A percentile compares a stretch with the other conserved stretches of the same genome.
Evolutionary conservation across 2,329 filamentous ascomycete genomes (phyloP).

Genomic region (Alternaria sp.): DNA sequence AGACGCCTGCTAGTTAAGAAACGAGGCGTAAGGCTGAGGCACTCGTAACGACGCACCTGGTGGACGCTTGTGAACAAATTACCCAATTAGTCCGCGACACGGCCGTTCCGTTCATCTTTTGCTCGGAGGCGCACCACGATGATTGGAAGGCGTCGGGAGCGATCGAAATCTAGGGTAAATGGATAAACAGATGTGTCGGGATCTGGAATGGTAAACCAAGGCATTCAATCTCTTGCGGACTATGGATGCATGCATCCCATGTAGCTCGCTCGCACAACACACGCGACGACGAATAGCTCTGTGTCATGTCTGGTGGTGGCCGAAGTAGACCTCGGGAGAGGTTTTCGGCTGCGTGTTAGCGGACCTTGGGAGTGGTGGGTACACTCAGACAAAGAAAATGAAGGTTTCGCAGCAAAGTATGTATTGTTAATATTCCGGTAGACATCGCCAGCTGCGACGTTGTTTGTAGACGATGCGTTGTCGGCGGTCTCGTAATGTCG

Average conservation of each 20-base stretch:
- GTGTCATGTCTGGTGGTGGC: constrained; percentile 11
- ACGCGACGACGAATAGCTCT: constrained; percentile 1
- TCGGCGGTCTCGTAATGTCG: neutral
- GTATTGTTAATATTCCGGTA: neutral
- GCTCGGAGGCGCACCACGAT: neutral
- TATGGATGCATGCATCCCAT: neutral
- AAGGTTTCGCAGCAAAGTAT: neutral
- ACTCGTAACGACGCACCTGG: constrained; percentile 1
- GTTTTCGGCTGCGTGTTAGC: neutral
- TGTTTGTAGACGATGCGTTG: constrained; percentile 1
- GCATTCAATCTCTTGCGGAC: neutral
- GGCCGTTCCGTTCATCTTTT: constrained; percentile 4
- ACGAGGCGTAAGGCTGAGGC: constrained; percentile 15
- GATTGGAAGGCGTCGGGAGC: constrained; percentile 4
- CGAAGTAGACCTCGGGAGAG: neutral
- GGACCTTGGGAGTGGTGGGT: neutral
- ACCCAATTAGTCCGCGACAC: constrained; percentile 1
- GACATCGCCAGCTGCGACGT: constrained; percentile 2
- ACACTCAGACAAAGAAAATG: neutral
- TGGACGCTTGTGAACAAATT: neutral
- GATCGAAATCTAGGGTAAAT: constrained; percentile 24
- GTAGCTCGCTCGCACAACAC: constrained; percentile 8
- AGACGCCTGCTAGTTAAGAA: constrained; percentile 5
- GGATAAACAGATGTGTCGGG: constrained; percentile 15
- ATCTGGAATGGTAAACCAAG: constrained; percentile 1